Evolutionary conservation across 2,329 filamentous ascomycete genomes (phyloP), one percentile per base, ranked within the genome.

Genomic region (Botryotinia convoluta): DNA sequence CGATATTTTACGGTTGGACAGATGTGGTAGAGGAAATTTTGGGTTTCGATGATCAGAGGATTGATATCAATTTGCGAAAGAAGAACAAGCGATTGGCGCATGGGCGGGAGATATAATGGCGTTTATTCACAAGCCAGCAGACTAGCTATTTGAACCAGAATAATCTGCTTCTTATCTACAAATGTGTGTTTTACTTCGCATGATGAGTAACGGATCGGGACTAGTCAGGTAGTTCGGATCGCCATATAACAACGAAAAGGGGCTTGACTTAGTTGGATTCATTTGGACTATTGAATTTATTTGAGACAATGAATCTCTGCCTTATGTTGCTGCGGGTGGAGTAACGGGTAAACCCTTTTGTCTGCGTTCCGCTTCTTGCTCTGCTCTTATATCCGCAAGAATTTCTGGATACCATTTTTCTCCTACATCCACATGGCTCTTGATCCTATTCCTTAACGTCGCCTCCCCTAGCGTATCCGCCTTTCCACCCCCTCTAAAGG

Each of bases 391-490:
- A 74, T 85, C 84, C 74, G 82, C 82, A 76, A 85, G 76, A 59
- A 84, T 78, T 42, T 92, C 89, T 4, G 91, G 91, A 80, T 92
- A 93, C 89, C 93, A 97, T 78, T 90, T 85, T 85, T 95, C 92
- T 2, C 92, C 93, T 1, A 97, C 94, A 81, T 97, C 94, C 5
- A 91, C 92, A 83, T 97, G 94, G 77, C 92, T 94, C 86, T 95
- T 96, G 77, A 97, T 87, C 22, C 94, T 84, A 82, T 97, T 97
- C 83, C 93, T 87, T 80, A 97, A 83, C 74, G 93, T 97, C 18
- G 93, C 94, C 85, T 97, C 93, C 7, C 94, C 93, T 14, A 97
- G 83, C 77, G 88, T 91, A 80, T 87, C 89, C n/a, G 78, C 77
- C 22, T 26, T 89, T 88, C 80, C 86, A 88, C 72, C 89, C 86